Base-by-base conservation (phyloP, 441 rosid genomes). In the Pelargonium fulgidum region DNA sequence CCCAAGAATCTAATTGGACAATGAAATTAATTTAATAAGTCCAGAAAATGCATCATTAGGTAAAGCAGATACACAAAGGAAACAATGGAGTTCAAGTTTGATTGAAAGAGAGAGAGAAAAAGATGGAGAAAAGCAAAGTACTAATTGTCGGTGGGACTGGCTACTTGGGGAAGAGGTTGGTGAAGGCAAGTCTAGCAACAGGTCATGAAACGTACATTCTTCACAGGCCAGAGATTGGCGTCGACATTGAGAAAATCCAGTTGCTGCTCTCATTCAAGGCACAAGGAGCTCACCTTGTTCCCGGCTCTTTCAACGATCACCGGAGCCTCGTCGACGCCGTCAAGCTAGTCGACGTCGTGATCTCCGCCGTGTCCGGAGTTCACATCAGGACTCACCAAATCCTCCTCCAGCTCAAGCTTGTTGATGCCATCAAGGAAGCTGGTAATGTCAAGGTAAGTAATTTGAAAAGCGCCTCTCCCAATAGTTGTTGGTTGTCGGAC, bases 341-440 rank as follows among this genome's bases (percentile, higher is more conserved):
- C n/a, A 84, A 74, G 62, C 74, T 81, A 50, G 86, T 76, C 39
- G 87, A 84, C 36, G 89, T 82, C 36, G 89, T 87, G 0, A 72
- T 87, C 20, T 87, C 81, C 64, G 86, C 87, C 1, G 75, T 85
- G 36, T 85, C 89, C 3, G 92, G 86, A 3, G 92, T 85, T 13
- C 89, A 85, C 33, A 73, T 85, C 29, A 65, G 91, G 67, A 81
- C 77, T 72, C 89, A 84, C 75, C 82, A 82, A 0, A 81, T 87
- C 1, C 82, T 87, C 11, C 84, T 87, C 45, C 92, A 87, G 71
- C 85, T 84, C 70, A 82, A 81, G 71, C 89, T 87, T 50, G 89
- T 85, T 5, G 76, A 82, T 8, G 86, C 92, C n/a, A 82, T 87
- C 59, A 82, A 82, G 69, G 82, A 83, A 64, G 89, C 89, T 9